phyloP scores from a whole-genome alignment of 2,329 filamentous ascomycete genomes.

The Eurotiales sp. region DNA sequence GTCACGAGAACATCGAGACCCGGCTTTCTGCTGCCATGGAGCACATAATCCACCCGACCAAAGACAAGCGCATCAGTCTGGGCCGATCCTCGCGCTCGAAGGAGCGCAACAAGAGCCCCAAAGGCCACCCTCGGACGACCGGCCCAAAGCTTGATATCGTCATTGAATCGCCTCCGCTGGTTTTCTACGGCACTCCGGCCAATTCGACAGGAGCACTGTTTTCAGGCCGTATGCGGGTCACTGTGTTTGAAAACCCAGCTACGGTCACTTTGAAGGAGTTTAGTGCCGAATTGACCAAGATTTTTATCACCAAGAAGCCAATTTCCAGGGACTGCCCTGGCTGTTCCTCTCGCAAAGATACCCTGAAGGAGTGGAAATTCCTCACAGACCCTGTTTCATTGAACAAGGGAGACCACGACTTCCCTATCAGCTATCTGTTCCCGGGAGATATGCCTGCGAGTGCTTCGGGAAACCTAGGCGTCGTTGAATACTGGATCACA shows the following conservation, averaged over 20 bases:
- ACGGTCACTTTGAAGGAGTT: slow-evolving; percentile 67
- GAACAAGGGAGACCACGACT: slow-evolving; percentile 63
- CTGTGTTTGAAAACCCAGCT: slow-evolving; percentile 60
- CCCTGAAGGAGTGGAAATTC: slow-evolving; percentile 77
- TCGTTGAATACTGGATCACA: slow-evolving; percentile 74
- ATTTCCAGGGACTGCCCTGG: slow-evolving; percentile 74
- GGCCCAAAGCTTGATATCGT: slow-evolving; percentile 55
- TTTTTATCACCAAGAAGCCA: slow-evolving; percentile 74
- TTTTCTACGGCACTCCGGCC: slow-evolving; percentile 73
- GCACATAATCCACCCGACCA: slow-evolving; percentile 41
- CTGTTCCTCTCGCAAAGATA: slow-evolving; percentile 67
- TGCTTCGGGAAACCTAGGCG: slow-evolving; percentile 68
- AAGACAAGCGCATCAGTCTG: slow-evolving; percentile 40
- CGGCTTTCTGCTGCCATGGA: slow-evolving; percentile 43
- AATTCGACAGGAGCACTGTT: slow-evolving; percentile 80
- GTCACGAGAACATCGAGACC: slow-evolving; percentile 32
- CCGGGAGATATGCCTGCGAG: slow-evolving; percentile 81
- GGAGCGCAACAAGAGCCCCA: slow-evolving; percentile 27
- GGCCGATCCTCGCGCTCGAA: slow-evolving; percentile 34
- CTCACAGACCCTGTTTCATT: slow-evolving; percentile 51
- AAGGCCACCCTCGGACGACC: slow-evolving; percentile 31
- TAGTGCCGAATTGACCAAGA: slow-evolving; percentile 66
- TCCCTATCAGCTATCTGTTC: slow-evolving; percentile 85
- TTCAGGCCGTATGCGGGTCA: slow-evolving; percentile 74
- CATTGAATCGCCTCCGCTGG: slow-evolving; percentile 81